Percentiles rank a stretch among this genome's conserved stretches.
phyloP scores from a whole-genome alignment of 2,329 filamentous ascomycete species.

The Exophiala sideris region DNA sequence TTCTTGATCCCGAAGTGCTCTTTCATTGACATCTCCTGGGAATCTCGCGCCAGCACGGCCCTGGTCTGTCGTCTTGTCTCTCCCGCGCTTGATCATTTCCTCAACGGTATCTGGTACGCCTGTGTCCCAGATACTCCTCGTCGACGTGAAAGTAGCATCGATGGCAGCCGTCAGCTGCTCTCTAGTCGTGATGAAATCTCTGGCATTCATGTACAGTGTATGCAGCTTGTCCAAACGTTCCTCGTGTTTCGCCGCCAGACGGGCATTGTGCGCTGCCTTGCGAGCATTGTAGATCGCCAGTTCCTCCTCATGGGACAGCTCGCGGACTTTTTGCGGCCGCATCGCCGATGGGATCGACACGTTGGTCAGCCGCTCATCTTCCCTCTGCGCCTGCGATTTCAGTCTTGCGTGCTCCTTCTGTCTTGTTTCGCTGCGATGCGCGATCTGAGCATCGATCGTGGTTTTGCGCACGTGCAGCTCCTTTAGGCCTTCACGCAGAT shows the following conservation, averaged over 20 bases:
- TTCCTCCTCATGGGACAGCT: constrained; percentile 25
- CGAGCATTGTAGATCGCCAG: constrained; percentile 39
- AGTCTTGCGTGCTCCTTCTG: constrained; percentile 50
- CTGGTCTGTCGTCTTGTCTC: constrained; percentile 14
- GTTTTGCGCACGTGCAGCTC: constrained; percentile 67
- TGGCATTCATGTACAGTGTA: constrained; percentile 84
- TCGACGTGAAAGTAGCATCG: constrained; percentile 69
- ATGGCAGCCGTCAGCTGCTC: constrained; percentile 70
- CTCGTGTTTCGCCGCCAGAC: constrained; percentile 53
- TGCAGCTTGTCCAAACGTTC: constrained; percentile 70
- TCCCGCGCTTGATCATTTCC: constrained; percentile 37
- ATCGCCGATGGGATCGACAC: constrained; percentile 59
- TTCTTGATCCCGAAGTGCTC: constrained; percentile 42
- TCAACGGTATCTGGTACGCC: constrained; percentile 47
- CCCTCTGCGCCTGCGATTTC: constrained; percentile 63
- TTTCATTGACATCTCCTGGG: constrained; percentile 31
- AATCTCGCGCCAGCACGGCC: constrained; percentile 18
- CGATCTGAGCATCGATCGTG: constrained; percentile 37
- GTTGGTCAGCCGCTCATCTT: constrained; percentile 74
- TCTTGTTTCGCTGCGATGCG: constrained; percentile 44
- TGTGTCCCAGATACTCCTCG: constrained; percentile 52
- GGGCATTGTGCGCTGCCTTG: constrained; percentile 38
- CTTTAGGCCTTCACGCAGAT: constrained; percentile 67
- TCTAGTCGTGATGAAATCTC: constrained; percentile 81
- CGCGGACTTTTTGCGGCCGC: constrained; percentile 39